Base-by-base conservation (phyloP, 495 filamentous ascomycete species). In the Penicillium atrosanguineum region DNA sequence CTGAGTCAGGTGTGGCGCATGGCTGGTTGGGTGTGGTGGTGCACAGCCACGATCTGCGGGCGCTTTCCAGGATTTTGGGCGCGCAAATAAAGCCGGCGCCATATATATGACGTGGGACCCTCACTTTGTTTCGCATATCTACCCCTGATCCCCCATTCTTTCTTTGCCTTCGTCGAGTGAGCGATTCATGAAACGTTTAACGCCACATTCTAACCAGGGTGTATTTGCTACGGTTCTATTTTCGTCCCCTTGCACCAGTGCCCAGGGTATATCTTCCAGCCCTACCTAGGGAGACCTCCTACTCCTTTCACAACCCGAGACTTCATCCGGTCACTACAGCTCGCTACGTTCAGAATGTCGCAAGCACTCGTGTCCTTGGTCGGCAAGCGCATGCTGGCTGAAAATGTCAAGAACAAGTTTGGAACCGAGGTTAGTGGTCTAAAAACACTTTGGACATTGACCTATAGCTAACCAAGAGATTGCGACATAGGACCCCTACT, bases 371-470 rank as follows among this genome's bases (percentile, higher is more conserved):
- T 73, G 20, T 83, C 79, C 45, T 65, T 86, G 37, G 73, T 90
- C 39, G 76, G 79, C 56, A 86, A 88, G 64, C 83, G 74, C 58
- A 80, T 90, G 45, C 73, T 90, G 23, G 83, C 79, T 26, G 86
- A 89, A 65, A 79, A 80, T 11, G 69, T 80, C 16, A 73, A 77
- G 42, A 88, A 90, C 61, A 79, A 84, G 53, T 87, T 86, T 69
- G 87, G 89, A 55, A 73, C 77, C 54, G 83, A 85, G 59, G 87
- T 88, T 70, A 63, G 80, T 62, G 26, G 9, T 26, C 26, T 34
- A 40, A 11, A 1, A 16, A 37, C 3, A 38, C 25, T 34, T 9
- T 20, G 38, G 18, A 15, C 36, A 48, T 46, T 26, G 1, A 56
- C n/a, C 25, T 43, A 4, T 25, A 31, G 43, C 47, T 52, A n/a